Evolutionary conservation across 2,329 filamentous ascomycete genomes (phyloP), one percentile per base, ranked within the genome.

Genomic region (Beauveria brongniartii): DNA sequence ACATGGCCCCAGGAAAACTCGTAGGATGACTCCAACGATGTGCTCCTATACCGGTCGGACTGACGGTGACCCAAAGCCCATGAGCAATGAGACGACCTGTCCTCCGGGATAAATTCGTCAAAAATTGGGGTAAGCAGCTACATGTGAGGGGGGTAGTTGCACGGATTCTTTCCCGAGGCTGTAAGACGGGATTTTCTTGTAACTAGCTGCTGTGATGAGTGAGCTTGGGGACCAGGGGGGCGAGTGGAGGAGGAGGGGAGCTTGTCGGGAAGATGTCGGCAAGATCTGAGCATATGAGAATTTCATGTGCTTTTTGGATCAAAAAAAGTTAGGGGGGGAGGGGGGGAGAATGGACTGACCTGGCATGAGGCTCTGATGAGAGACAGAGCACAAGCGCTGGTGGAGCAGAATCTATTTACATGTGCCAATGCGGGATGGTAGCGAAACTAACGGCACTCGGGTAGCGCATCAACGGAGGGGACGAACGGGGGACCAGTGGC

Each of bases 21-120:
- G 22, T 26, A 59, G 14, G 20, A 60, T 60, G 58, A 60, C 58
- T 60, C 48, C 50, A 55, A 40, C 37, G 7, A 12, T 37, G n/a
- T 5, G 22, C 18, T 48, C 58, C 58, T 60, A 55, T 40, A 55
- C 28, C 58, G 58, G 50, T 20, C 37, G 9, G 34, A 37, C 8
- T 14, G 26, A 24, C 26, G 9, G 26, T 14, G 34, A n/a, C 37
- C 20, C 10, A 55, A 16, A 44, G n/a, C 18, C n/a, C 5, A 52
- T 37, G n/a, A 20, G 9, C n/a, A 51, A 53, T 26, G 14, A 6
- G 3, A 16, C 14, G 28, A 14, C 16, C 14, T 37, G 34, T 26
- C 4, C n/a, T 57, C 59, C 59, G 59, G 40, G 10, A 52, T 53
- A 53, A 51, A 53, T 48, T 61, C 59, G 59, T 61, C 12, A 18